Evolutionary conservation across 2,329 filamentous ascomycete genomes (phyloP), one percentile per base, ranked within the genome.

Genomic region (Aspergillus sergii): DNA sequence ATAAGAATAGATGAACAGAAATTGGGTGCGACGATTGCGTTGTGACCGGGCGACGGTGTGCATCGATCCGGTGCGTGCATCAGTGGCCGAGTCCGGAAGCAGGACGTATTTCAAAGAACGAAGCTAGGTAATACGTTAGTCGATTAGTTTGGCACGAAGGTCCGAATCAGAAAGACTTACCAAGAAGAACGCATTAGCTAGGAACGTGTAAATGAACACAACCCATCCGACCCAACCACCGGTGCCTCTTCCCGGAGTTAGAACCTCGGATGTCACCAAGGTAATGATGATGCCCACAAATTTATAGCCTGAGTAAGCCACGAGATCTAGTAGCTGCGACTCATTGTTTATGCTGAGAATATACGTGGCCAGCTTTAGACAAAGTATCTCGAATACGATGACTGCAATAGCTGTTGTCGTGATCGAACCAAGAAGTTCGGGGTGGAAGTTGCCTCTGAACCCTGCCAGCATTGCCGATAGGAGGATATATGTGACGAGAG

Each of bases 271-370:
- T 21, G 94, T 81, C 14, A 91, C 85, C 66, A 98, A 88, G 0
- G 94, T 97, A 57, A 92, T 86, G 65, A 99, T 99, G 70, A 97
- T 93, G 36, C 94, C 95, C 32, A 99, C 94, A 74, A 99, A 99
- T 79, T 99, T 99, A 82, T 99, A 99, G 23, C 96, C 96, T 2
- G 91, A 94, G 81, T 99, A 99, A 6, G 96, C 96, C 59, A 99
- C 90, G 57, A 99, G 81, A 73, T 99, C 95, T 63, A 98, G 87
- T 58, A 98, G 86, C 76, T 98, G 95, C 19, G 91, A 95, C 69
- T 96, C 92, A 76, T 95, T 96, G 71, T 89, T 96, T 78, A 99
- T 98, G 80, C 88, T 93, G 57, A 99, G 81, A 60, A 99, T 88
- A 75, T 98, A 99, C 78, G 92, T 96, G 58, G 94, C 95, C 30